Evolutionary conservation across 2,329 filamentous ascomycete species (phyloP).

Genomic region (Ophiostoma sp.): DNA sequence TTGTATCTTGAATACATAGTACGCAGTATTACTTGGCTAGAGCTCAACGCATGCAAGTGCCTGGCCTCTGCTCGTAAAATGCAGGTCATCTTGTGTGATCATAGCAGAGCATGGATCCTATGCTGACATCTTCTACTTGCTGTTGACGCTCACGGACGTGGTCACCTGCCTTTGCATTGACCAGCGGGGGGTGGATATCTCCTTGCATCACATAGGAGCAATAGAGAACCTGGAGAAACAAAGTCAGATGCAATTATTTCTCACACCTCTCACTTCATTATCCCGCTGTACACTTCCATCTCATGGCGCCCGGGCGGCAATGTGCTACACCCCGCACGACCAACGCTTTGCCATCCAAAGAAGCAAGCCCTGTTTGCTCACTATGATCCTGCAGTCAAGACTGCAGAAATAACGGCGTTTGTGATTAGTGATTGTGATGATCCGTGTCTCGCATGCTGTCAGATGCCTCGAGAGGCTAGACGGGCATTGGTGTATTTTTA

Average conservation of each 20-base stretch:
- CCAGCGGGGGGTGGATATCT: conserved; percentile 12
- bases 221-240: neutral
- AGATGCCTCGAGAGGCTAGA: neutral
- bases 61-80: neutral
- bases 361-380: neutral
- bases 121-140: neutral
- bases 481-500: neutral
- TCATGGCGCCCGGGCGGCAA: neutral
- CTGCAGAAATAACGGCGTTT: neutral
- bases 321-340: neutral
- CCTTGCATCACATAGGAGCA: neutral
- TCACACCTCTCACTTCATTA: too few relatives aligned
- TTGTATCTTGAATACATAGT: too few relatives aligned
- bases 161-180: conserved; percentile 14
- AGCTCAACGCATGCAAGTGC: neutral
- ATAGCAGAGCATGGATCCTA: too few relatives aligned
- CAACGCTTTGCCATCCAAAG: neutral
- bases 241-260: neutral
- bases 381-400: neutral
- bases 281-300: too few relatives aligned
- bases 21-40: neutral
- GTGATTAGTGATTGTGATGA: neutral
- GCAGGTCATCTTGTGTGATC: neutral
- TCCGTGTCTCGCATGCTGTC: conserved; percentile 8
- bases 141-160: neutral